Evolutionary conservation across 1,284 basidiomycete species (phyloP).

Genomic region (Trichosporon sp.): DNA sequence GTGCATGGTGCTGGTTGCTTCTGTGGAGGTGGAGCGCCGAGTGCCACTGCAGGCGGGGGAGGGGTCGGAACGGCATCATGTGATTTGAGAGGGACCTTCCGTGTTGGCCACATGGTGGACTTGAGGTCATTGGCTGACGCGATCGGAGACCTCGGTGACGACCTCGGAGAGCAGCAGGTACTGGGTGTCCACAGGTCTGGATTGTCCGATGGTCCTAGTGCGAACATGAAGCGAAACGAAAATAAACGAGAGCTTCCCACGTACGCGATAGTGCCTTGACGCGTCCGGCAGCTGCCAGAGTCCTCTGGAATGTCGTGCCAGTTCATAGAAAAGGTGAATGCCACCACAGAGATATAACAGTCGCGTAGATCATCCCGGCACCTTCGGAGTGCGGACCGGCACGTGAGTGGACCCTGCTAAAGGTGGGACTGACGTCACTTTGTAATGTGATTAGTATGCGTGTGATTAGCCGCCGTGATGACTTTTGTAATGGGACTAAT

Average conservation of each 20-base stretch:
- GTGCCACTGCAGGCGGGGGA: not conserved
- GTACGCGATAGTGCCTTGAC: conserved; percentile 4
- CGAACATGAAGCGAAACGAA: not conserved
- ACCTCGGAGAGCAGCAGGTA: not conserved
- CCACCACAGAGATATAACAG: not conserved
- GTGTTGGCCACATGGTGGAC: not conserved
- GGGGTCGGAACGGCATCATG: not conserved
- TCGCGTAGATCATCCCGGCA: not conserved
- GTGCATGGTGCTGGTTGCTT: not conserved
- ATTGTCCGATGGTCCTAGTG: not conserved
- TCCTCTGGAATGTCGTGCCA: conserved; percentile 14
- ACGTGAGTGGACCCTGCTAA: not conserved
- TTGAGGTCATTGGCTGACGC: not conserved
- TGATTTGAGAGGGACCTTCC: not conserved
- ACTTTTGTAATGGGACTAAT: not conserved
- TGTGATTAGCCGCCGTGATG: not conserved
- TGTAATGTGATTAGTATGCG: not conserved
- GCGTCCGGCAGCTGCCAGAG: not conserved
- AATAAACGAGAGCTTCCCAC: not conserved
- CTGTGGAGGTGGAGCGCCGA: not conserved
- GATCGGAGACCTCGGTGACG: not conserved
- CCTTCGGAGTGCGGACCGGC: not conserved
- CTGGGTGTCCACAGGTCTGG: not conserved
- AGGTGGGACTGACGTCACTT: conserved; percentile 8
- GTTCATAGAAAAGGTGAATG: not conserved